phyloP scores from a whole-genome alignment of 805 yeast genomes.

The Candida ponderosae region DNA sequence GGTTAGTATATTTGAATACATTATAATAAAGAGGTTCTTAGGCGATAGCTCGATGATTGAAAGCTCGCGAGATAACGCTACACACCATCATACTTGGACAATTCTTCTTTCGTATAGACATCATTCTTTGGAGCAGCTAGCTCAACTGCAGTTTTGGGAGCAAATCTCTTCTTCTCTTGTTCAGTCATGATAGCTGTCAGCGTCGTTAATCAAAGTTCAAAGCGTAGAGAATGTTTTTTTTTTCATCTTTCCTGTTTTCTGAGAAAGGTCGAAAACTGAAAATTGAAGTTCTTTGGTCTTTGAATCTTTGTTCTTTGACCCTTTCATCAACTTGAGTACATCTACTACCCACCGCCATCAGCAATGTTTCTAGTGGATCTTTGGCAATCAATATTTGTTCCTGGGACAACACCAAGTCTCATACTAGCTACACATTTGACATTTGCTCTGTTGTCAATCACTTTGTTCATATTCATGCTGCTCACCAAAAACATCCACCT shows the following conservation, averaged over 20 bases:
- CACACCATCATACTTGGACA: slow-evolving; percentile 39
- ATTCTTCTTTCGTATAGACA: slow-evolving; percentile 32
- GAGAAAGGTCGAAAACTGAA: too few relatives aligned
- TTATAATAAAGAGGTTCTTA: too few relatives aligned
- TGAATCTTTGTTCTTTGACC: too few relatives aligned
- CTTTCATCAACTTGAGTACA: too few relatives aligned
- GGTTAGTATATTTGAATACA: neutral
- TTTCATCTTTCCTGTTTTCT: too few relatives aligned
- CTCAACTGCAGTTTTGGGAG: slow-evolving; percentile 46
- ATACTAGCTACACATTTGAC: slow-evolving; percentile 85
- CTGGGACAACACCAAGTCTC: slow-evolving; percentile 88
- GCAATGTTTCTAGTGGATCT: slow-evolving; percentile 50
- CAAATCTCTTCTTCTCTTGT: slow-evolving; percentile 24
- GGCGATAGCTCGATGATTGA: too few relatives aligned
- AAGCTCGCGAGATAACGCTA: neutral
- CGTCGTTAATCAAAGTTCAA: too few relatives aligned
- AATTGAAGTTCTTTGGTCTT: too few relatives aligned
- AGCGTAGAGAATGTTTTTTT: too few relatives aligned
- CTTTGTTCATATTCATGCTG: slow-evolving; percentile 51
- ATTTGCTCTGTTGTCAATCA: slow-evolving; percentile 53
- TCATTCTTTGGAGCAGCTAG: slow-evolving; percentile 44
- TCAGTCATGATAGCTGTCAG: neutral
- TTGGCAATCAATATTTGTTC: slow-evolving; percentile 88
- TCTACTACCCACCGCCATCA: too few relatives aligned
- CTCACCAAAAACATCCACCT: slow-evolving; percentile 62